A percentile compares a stretch with the other conserved stretches of the same genome.
Evolutionary conservation across 257 asterid genomes (phyloP).

Genomic region (Scutellaria galericulata): DNA sequence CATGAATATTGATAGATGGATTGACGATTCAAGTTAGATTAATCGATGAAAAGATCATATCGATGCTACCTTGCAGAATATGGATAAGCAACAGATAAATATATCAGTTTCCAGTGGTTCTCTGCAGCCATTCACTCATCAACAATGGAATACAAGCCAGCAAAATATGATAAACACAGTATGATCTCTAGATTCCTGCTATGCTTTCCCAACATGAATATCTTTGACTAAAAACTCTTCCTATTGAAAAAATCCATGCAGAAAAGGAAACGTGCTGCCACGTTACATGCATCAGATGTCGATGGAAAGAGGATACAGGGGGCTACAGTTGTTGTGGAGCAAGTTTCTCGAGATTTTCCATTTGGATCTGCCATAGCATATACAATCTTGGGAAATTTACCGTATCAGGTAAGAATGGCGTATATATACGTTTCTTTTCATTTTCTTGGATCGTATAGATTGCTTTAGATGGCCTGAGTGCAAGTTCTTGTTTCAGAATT

Average conservation of each 20-base stretch:
- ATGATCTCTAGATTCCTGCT: slow-evolving; percentile 15
- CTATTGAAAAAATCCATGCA: slow-evolving; percentile 26
- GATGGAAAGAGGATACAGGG: slow-evolving; percentile 49
- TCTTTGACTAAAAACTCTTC: background rate
- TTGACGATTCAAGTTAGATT: background rate
- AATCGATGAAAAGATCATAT: background rate
- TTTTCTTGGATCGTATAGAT: background rate
- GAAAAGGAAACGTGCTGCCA: slow-evolving; percentile 60
- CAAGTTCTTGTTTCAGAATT: slow-evolving; percentile 38
- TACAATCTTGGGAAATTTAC: slow-evolving; percentile 49
- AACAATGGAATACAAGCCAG: slow-evolving; percentile 54
- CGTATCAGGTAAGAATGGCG: slow-evolving; percentile 50
- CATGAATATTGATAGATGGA: background rate
- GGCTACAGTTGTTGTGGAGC: slow-evolving; percentile 50
- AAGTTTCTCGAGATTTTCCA: slow-evolving; percentile 61
- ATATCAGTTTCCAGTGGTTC: slow-evolving; percentile 51
- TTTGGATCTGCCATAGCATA: slow-evolving; percentile 60
- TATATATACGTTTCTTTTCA: background rate
- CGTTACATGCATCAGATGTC: slow-evolving; percentile 50
- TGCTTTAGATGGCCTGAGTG: background rate
- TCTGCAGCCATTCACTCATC: slow-evolving; percentile 57
- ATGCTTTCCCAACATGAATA: background rate
- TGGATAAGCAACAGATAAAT: slow-evolving; percentile 33
- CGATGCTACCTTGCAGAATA: slow-evolving; percentile 39
- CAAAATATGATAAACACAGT: slow-evolving; percentile 44